A percentile compares a stretch with the other conserved stretches of the same genome.
Evolutionary conservation across 331 rosid species (phyloP).

Genomic region (Telfairia occidentalis): DNA sequence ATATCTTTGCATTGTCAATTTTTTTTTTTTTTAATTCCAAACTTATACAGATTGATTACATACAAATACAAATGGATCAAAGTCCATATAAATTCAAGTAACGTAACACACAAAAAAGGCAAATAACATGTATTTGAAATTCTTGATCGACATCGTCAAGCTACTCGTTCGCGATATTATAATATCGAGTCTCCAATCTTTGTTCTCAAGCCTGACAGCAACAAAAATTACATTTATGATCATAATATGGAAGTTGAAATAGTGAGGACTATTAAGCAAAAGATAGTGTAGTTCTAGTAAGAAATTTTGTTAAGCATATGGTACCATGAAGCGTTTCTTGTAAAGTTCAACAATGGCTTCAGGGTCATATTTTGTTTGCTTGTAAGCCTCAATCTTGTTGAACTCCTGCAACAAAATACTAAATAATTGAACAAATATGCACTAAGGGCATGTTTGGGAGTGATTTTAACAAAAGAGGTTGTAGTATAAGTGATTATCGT

Average conservation of each 20-base stretch:
- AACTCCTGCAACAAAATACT: constrained; percentile 25
- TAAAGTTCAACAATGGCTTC: constrained; percentile 24
- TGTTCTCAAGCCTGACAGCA: background rate
- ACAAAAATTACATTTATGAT: background rate
- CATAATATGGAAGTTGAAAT: no score
- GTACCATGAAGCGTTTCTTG: constrained; percentile 38
- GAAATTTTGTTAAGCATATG: background rate
- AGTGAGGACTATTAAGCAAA: background rate
- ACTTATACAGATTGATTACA: background rate
- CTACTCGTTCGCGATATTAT: background rate
- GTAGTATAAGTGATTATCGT: no score
- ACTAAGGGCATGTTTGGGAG: no score
- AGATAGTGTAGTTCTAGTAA: background rate
- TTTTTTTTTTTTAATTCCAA: no score
- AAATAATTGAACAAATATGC: background rate
- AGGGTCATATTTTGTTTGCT: constrained; percentile 37
- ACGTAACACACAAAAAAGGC: background rate
- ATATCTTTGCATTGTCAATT: no score
- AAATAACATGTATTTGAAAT: background rate
- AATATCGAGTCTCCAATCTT: background rate
- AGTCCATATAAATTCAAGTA: background rate
- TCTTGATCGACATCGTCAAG: background rate
- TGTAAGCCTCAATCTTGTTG: constrained; percentile 44
- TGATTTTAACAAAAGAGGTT: no score
- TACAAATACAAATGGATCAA: background rate